Evolutionary conservation across 352 stramenopile species (phyloP), one percentile per base, ranked within the genome.

Genomic region (Phytophthora idaei): DNA sequence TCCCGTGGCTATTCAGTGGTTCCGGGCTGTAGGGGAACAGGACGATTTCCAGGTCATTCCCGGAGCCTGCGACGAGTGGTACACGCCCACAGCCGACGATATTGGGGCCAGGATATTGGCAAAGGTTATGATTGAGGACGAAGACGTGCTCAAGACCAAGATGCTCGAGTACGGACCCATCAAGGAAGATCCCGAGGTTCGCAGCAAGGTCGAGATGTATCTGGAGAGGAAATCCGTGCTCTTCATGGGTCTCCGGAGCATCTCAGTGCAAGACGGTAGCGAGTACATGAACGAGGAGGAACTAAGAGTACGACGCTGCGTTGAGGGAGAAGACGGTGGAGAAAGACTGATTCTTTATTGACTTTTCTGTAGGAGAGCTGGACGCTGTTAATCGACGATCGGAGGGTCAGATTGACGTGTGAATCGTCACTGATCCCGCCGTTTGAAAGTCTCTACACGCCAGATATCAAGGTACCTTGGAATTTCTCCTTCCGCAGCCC

Each of bases 171-270:
- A 89, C 55, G 85, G 85, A 66, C 87, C 87, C 2, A 91, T 95
- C 55, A 87, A 92, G 48, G 87, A 90, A 62, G 87, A 95, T 66
- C 85, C 87, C 2, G 78, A 92, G n/a, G 83, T 95, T 17, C 81
- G 87, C 39, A 92, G 78, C 67, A 93, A 92, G 61, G 87, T 95
- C n/a, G 87, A 95, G 68, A 89, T 84, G 68, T 90, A 93, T 50
- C 67, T 95, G 28, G 87, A 93, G 49, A 72, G 83, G n/a, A 81
- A 87, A 36, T 92, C 87, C 0, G 85, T 93, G 39, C 74, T 93
- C 15, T 95, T 93, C 45, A 95, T 93, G 87, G 78, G 78, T 12
- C 49, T 87, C 5, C 59, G 74, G 60, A 87, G 76, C 37, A 65
- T 91, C 28, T 71, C 73, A 1, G 79, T 92, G 29, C 78, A 83